These are phyloP conservation scores for Hypsizygus ulmarius DNA, from an alignment of 1,284 basidiomycete genomes.

Conservation along the genomic window DNA sequence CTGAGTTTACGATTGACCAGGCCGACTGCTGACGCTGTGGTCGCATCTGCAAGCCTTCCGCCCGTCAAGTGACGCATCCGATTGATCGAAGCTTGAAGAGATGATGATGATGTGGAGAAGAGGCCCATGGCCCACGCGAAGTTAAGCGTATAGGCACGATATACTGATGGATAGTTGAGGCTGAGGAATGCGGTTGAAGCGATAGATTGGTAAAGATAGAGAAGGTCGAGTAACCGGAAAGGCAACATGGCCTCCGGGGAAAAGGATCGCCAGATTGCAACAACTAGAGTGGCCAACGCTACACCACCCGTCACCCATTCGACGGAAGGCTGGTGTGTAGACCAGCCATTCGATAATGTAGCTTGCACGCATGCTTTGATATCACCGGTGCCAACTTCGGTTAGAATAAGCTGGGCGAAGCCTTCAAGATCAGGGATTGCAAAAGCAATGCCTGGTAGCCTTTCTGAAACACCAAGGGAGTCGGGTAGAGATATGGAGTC, in stretches of 20 bases:
- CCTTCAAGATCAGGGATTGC: slow-evolving; percentile 91
- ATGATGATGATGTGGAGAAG: slow-evolving; percentile 57
- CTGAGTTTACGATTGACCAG: slow-evolving; percentile 78
- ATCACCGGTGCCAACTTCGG: slow-evolving; percentile 62
- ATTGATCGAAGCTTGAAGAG: slow-evolving; percentile 79
- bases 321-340: slow-evolving; percentile 71
- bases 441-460: slow-evolving; percentile 81
- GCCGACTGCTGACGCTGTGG: slow-evolving; percentile 56
- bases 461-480: slow-evolving; percentile 47
- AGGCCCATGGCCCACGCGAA: slow-evolving; percentile 89
- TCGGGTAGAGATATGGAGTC: slow-evolving; percentile 75
- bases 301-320: slow-evolving; percentile 77
- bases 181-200: slow-evolving; percentile 75
- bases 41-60: slow-evolving; percentile 62
- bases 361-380: slow-evolving; percentile 89
- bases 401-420: slow-evolving; percentile 79
- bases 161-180: slow-evolving; percentile 86
- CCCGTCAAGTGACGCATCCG: slow-evolving; percentile 81
- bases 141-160: slow-evolving; percentile 78
- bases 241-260: slow-evolving; percentile 48
- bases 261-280: slow-evolving; percentile 66
- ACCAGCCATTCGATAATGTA: slow-evolving; percentile 90
- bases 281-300: slow-evolving; percentile 64
- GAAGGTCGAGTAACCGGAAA: slow-evolving; percentile 74
- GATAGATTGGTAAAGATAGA: slow-evolving; percentile 82